phyloP scores from a whole-genome alignment of 108 stramenopile species.

The Chaetoceros muelleri region DNA sequence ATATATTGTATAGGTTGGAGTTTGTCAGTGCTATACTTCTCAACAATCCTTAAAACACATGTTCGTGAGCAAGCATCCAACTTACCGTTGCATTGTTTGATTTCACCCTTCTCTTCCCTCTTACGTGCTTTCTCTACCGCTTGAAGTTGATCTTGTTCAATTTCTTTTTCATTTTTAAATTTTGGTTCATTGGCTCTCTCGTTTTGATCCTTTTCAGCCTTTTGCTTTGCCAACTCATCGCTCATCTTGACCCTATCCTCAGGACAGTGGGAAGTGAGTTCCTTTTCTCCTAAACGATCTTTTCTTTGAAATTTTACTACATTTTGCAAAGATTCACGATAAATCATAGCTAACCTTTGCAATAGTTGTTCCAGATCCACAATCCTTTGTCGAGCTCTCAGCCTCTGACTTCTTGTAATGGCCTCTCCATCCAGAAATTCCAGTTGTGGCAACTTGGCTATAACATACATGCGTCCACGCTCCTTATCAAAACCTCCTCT shows the following conservation, averaged over 20 bases:
- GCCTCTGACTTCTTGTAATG: conserved; percentile 37
- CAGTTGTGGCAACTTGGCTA: conserved; percentile 60
- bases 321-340: conserved; percentile 5
- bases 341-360: conserved; percentile 3
- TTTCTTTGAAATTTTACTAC: background rate
- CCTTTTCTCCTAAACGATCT: conserved; percentile 19
- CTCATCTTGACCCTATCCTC: conserved; percentile 61
- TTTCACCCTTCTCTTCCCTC: conserved; percentile 13
- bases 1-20: no score
- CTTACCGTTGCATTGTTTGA: conserved; percentile 59
- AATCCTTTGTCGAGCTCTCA: conserved; percentile 25
- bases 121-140: conserved; percentile 16
- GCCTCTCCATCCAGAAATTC: conserved; percentile 62
- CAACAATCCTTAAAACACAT: no score
- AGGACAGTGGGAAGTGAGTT: conserved; percentile 58
- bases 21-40: no score
- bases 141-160: conserved; percentile 28
- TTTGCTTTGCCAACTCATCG: conserved; percentile 75
- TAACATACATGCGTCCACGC: conserved; percentile 31
- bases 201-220: conserved; percentile 60
- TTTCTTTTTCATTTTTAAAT: conserved; percentile 32
- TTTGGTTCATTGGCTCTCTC: conserved; percentile 35
- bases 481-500: conserved; percentile 4
- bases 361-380: conserved; percentile 34
- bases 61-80: no score